Evolutionary conservation across 768 basidiomycete genomes (phyloP).

Genomic region (Pisolithus orientalis): DNA sequence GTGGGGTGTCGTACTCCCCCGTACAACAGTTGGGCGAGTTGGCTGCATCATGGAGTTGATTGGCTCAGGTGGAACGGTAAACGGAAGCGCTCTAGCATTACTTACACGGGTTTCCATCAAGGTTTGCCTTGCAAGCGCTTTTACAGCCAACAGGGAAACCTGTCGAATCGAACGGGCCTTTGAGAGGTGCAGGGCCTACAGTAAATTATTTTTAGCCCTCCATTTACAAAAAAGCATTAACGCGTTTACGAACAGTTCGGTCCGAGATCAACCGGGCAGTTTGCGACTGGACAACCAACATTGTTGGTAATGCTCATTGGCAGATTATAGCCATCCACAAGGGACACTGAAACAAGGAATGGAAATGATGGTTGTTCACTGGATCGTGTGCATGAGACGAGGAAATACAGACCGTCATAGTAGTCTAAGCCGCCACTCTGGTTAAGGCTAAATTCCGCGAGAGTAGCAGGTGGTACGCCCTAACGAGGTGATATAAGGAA

Average conservation of each 20-base stretch:
- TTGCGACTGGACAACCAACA: conserved; percentile 47
- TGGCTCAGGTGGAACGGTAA: not conserved
- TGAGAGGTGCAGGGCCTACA: conserved; percentile 38
- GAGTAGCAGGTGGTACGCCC: conserved; percentile 54
- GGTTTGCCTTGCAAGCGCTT: conserved; percentile 39
- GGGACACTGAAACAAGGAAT: conserved; percentile 35
- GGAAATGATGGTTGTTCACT: not conserved
- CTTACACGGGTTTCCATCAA: conserved; percentile 20
- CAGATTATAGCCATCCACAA: conserved; percentile 56
- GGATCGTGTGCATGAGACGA: not conserved
- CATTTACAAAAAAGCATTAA: not conserved
- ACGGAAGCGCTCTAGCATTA: not conserved
- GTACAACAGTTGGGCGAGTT: conserved; percentile 59
- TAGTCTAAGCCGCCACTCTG: conserved; percentile 37
- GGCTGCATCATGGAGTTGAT: conserved; percentile 16
- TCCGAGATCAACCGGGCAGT: conserved; percentile 52
- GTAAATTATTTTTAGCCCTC: not conserved
- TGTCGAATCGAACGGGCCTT: conserved; percentile 41
- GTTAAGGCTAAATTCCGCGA: conserved; percentile 56
- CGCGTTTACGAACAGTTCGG: conserved; percentile 37
- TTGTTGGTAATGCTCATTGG: conserved; percentile 50
- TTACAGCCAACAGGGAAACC: conserved; percentile 53
- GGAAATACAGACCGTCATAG: conserved; percentile 42
- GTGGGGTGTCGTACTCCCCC: conserved; percentile 41
- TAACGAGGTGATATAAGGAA: conserved; percentile 3